Evolutionary conservation across 495 filamentous ascomycete genomes (phyloP), one percentile per base, ranked within the genome.

Genomic region (Niebla homalea): DNA sequence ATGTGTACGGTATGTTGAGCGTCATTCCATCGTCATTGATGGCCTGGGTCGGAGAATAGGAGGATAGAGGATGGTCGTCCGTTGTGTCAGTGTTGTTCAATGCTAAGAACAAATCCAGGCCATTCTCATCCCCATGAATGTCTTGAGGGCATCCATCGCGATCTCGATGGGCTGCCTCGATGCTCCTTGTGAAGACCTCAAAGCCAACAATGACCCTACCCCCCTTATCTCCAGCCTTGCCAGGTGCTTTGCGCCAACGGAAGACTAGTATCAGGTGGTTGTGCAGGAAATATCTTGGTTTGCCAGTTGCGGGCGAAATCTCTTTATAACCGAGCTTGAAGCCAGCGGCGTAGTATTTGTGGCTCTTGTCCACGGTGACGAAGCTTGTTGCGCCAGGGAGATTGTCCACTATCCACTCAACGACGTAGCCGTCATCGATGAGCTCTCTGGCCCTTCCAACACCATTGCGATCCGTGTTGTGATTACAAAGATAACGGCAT

Each of bases 391-490:
- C 89, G 7, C 89, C 89, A 10, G 89, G 89, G 22, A 96, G 72
- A 53, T 96, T 96, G 63, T 96, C 89, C 39, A 90, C 87, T 58
- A 96, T 96, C 89, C 89, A 96, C 64, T 96, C 89, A 3, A 81
- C 83, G 38, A 94, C 85, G 63, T 94, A 94, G 37, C 87, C 87
- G 48, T 89, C 78, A 52, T 74, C 76, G 40, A 95, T 81, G 55
- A 96, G 67, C 50, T 89, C 70, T 43, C 76, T 77, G 5, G 84
- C 86, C 62, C 79, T 75, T 60, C 81, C 78, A 48, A 95, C 64
- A 46, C 80, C 84, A 20, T 71, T 70, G 22, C 79, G 71, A 57
- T 77, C 75, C 11, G 90, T 70, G 43, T 79, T 71, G 36, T 71
- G 72, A 14, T 74, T 81, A 64, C 89, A 92, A n/a, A 94, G 74